These are phyloP conservation scores for Mortierella sp. DNA, from an alignment of 371 early-diverging fungal genomes.

Conservation along the genomic window DNA sequence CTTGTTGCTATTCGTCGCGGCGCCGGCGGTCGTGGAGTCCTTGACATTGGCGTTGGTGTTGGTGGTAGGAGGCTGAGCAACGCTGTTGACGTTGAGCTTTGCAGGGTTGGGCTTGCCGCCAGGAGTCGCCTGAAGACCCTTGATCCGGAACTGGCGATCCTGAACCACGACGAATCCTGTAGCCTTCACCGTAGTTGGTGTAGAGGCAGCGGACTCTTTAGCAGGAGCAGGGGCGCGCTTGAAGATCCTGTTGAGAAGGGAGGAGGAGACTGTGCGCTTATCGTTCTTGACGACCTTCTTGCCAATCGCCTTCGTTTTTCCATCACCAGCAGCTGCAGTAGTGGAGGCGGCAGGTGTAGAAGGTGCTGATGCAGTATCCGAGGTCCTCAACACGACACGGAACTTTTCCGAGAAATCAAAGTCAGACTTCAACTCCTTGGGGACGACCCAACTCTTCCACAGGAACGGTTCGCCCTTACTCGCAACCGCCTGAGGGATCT, in stretches of 20 bases:
- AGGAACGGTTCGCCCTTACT: slow-evolving; percentile 35
- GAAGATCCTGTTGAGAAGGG: neutral
- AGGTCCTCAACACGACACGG: slow-evolving; percentile 35
- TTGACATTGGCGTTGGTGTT: neutral
- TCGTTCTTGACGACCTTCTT: slow-evolving; percentile 2
- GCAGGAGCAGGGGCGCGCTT: neutral
- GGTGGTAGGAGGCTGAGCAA: neutral
- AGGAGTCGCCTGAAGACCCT: slow-evolving; percentile 27
- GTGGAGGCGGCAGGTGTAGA: too few relatives aligned
- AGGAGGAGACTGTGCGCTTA: neutral
- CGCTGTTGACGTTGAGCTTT: slow-evolving; percentile 26
- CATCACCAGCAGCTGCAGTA: neutral
- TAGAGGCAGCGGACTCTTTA: neutral
- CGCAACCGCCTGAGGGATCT: slow-evolving; percentile 10
- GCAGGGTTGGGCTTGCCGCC: slow-evolving; percentile 42
- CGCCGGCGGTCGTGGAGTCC: neutral
- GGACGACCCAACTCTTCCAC: slow-evolving; percentile 44
- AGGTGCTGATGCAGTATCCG: too few relatives aligned
- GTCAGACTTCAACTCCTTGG: slow-evolving; percentile 21
- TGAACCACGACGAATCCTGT: slow-evolving; percentile 13
- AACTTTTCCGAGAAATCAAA: slow-evolving; percentile 54
- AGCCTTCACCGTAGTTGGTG: neutral
- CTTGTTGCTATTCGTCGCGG: neutral
- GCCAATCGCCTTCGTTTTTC: neutral
- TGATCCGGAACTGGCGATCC: slow-evolving; percentile 52